phyloP scores from a whole-genome alignment of 257 asterid species.

The Jaltomata sinuosa region DNA sequence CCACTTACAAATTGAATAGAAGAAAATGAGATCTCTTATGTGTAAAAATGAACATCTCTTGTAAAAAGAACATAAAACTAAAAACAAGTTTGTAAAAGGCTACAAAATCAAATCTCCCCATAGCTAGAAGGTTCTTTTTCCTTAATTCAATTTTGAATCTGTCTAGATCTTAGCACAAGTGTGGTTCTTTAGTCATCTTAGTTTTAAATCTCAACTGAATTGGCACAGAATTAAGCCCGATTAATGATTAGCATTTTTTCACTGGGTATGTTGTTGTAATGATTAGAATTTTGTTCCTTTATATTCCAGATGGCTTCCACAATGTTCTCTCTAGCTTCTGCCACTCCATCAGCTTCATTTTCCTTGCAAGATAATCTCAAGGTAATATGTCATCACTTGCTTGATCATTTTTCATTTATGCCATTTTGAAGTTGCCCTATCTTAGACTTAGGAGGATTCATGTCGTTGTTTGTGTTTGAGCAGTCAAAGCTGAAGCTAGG shows the following conservation, averaged over 20 bases:
- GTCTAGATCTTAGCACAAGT: neutral
- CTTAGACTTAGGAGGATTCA: neutral
- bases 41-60: too few species aligned
- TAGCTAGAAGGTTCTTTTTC: neutral
- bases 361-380: constrained; percentile 25
- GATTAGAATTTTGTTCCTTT: neutral
- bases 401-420: neutral
- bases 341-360: constrained; percentile 20
- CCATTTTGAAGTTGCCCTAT: neutral
- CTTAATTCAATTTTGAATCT: neutral
- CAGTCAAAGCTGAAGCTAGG: constrained; percentile 42
- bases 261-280: neutral
- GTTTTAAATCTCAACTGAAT: neutral
- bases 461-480: neutral
- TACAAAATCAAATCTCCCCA: neutral
- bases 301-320: constrained; percentile 40
- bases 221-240: neutral
- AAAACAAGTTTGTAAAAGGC: neutral
- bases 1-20: neutral
- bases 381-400: constrained; percentile 14
- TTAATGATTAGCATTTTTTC: neutral
- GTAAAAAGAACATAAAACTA: neutral
- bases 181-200: neutral
- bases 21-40: neutral
- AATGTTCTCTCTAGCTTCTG: constrained; percentile 32